Base-by-base conservation (phyloP, 2,329 filamentous ascomycete genomes). In the Huntiella decipiens region DNA sequence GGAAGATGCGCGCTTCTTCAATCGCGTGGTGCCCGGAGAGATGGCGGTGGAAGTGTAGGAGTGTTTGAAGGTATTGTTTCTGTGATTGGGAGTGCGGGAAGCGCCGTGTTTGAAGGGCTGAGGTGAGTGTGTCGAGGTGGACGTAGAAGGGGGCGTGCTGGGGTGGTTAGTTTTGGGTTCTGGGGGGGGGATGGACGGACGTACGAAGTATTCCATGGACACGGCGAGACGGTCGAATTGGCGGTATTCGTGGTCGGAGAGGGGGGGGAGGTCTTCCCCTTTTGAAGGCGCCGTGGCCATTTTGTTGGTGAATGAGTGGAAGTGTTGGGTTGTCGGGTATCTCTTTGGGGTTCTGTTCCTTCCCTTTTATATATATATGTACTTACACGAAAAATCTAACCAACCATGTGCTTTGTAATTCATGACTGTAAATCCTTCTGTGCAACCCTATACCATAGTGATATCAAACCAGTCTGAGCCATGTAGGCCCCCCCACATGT, bases 1-100 rank as follows among this genome's bases (percentile, higher is more conserved):
- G 87, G 60, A 93, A 94, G 36, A 94, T 67, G 58, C 85, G 74
- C 28, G 66, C 63, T 61, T 95, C 86, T 60, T 94, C 87, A 55
- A 93, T 88, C 48, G 64, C 66, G 64, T 94, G 87, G 63, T 94
- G 86, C 48, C 73, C 62, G 7, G 74, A 71, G n/a, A 94, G 73
- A 48, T 80, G 71, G 12, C 69, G 67, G 53, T 73, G 70, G 58
- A 94, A 85, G 42, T 75, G 64, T n/a, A 83, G 65, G 31, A 79
- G 82, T 19, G 70, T 65, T 53, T 66, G 59, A 53, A 92, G 36
- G 60, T 91, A 84, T 52, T 79, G 70, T 22, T 71, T 70, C 11
- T 84, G 70, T 0, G 77, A 75, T 65, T 85, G 73, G 52, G 68
- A 68, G 3, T 63, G 56, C 0, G 81, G 77, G 0, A 79, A 74